Conservation (phyloP, 208 protist genomes). For the Acanthamoeba lenticulata region DNA sequence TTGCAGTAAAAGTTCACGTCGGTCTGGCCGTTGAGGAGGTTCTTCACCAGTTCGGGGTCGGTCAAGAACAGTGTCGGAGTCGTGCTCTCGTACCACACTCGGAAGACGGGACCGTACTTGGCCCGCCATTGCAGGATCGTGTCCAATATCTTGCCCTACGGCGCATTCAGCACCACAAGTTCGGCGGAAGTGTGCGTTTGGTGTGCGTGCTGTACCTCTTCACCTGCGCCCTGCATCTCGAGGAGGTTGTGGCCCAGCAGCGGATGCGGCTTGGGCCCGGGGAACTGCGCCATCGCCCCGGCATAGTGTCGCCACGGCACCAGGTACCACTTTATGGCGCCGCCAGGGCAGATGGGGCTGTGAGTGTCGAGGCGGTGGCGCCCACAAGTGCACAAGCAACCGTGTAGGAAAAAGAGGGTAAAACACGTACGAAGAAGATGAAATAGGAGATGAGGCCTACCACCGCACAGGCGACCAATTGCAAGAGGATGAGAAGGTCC, state of each 20-base stretch:
- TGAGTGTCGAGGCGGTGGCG: no score
- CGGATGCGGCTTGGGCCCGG: not conserved
- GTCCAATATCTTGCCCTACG: not conserved
- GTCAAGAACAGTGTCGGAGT: not conserved
- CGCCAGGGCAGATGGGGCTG: no score
- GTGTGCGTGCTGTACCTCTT: not conserved
- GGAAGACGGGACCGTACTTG: not conserved
- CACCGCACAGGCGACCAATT: no score
- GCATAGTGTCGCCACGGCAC: not conserved
- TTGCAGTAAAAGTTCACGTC: constrained; percentile 7
- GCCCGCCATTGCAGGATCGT: not conserved
- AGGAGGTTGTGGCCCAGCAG: constrained; percentile 12
- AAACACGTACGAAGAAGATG: no score
- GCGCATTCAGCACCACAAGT: not conserved
- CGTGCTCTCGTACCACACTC: constrained; percentile 2
- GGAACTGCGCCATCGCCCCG: not conserved
- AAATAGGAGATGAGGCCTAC: no score
- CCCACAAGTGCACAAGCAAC: no score
- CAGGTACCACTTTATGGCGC: not conserved
- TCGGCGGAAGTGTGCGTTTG: not conserved
- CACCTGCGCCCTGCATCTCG: not conserved
- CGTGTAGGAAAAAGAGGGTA: no score
- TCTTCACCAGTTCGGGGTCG: constrained; percentile 5
- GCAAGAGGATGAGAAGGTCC: no score
- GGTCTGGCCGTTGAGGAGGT: not conserved